Evolutionary conservation across 2,329 filamentous ascomycete genomes (phyloP), one percentile per base, ranked within the genome.

Genomic region (Blastomyces emzantsi): DNA sequence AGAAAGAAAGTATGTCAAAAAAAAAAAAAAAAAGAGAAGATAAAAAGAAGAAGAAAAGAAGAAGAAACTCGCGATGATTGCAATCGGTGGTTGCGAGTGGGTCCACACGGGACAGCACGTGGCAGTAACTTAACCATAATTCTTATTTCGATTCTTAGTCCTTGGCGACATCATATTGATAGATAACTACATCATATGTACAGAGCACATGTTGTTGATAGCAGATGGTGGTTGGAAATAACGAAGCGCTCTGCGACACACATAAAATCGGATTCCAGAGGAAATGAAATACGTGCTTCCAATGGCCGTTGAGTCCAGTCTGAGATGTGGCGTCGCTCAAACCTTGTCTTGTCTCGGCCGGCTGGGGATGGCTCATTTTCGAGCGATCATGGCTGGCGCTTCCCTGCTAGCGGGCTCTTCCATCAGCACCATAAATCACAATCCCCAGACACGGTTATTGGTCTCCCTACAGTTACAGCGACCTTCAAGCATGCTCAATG

Each of bases 401-500:
- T 6, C 13, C 49, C 49, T 52, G 22, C 49, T 51, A 51, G 49
- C 49, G 8, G 25, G 2, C 13, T 11, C 49, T 13, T 8, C 25
- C 49, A 52, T 52, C 11, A 52, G 49, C 22, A 52, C 49, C 25
- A 52, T 28, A 52, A 52, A 17, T 52, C n/a, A 51, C 47, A 9
- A n/a, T n/a, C 2, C 6, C 8, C n/a, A 3, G 47, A 13, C 22
- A 51, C 9, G 47, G 9, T 51, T 4, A 57, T 58, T 39, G 36
- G 33, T 6, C 36, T 58, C 55, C n/a, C n/a, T n/a, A 58, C 55
- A 58, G 55, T 58, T 58, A 36, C 55, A 58, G 36, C 17, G 55
- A 41, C 55, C 22, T n/a, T 36, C 11, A 43, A 39, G 28, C n/a
- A 43, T 25, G 55, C 36, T 58, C 22, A 13, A 58, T 41, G 55